Evolutionary conservation across 176 grass and related monocot genomes (phyloP).

Genomic region (Thalia dealbata): DNA sequence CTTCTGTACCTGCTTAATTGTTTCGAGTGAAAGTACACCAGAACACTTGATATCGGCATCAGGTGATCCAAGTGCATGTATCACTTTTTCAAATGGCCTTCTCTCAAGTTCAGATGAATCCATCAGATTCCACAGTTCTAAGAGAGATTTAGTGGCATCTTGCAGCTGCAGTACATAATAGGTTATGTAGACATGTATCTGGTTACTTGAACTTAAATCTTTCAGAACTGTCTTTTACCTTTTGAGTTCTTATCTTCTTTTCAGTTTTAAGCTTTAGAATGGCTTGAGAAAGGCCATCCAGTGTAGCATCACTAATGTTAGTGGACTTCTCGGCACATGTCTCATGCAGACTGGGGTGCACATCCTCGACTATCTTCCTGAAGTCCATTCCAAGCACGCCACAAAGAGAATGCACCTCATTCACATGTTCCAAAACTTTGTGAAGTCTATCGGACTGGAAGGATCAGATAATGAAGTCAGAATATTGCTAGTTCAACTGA

Average conservation of each 20-base stretch:
- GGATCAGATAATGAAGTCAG: conserved; percentile 5
- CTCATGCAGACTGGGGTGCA: conserved; percentile 80
- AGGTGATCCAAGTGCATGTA: conserved; percentile 36
- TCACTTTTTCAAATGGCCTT: conserved; percentile 42
- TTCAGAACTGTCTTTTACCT: conserved; percentile 35
- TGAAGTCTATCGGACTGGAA: conserved; percentile 85
- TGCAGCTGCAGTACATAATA: conserved; percentile 48
- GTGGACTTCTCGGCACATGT: conserved; percentile 45
- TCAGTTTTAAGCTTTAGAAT: conserved; percentile 74
- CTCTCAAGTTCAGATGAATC: conserved; percentile 83
- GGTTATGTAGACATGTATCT: conserved; percentile 18
- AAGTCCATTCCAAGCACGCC: conserved; percentile 80
- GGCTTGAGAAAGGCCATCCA: conserved; percentile 65
- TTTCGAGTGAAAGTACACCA: conserved; percentile 54
- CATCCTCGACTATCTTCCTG: conserved; percentile 48
- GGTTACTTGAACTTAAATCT: neutral
- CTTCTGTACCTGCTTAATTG: conserved; percentile 54
- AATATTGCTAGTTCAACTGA: neutral
- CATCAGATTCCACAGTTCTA: conserved; percentile 85
- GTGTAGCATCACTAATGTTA: conserved; percentile 76
- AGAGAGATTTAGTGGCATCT: conserved; percentile 52
- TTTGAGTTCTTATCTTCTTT: conserved; percentile 55
- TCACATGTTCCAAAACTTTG: conserved; percentile 65
- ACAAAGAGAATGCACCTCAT: conserved; percentile 84
- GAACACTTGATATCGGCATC: conserved; percentile 58